Base-by-base conservation (phyloP, 306 rosid species). In the Lotus japonicus region DNA sequence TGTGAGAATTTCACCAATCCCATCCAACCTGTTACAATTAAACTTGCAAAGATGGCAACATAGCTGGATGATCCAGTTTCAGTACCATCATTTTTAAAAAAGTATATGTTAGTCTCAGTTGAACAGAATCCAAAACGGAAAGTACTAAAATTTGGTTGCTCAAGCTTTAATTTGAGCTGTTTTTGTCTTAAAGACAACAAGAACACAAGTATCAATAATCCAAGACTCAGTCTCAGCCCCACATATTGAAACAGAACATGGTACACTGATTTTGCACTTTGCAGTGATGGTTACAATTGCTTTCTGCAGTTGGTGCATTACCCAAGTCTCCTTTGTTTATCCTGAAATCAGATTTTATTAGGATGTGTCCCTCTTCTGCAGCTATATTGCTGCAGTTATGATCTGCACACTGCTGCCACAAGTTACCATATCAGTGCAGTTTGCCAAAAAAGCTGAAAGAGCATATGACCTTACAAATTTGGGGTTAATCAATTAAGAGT, bases 361-460 rank as follows among this genome's bases (percentile, higher is more conserved):
- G 70, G 46, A 15, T 11, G 39, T 53, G 72, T 50, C 31, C 66
- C 51, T 38, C 23, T 64, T 11, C 45, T 42, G 64, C 28, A 41
- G 11, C 64, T 26, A 53, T 31, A n/a, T 43, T 73, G 52, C n/a
- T 73, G 39, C 71, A 53, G n/a, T 15, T 46, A 58, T 31, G 48
- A 21, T 7, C 66, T 70, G 58, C 58, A 61, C 5, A 12, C 35
- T 70, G 68, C 42, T 7, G 52, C n/a, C 31, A 60, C 18, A 59
- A 58, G 21, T 49, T 48, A 60, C 69, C 69, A 60, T 59, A 71
- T 72, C 69, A 60, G 69, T 60, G 42, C 13, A 19, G 60, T 0
- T 3, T 19, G 23, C 6, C 2, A 1, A 15, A 58, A 59, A 72
- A 43, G 66, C 51, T 64, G 12, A 43, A 12, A 8, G 58, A 26